Base-by-base conservation (phyloP, 768 basidiomycete genomes). In the Boletus patriciae region DNA sequence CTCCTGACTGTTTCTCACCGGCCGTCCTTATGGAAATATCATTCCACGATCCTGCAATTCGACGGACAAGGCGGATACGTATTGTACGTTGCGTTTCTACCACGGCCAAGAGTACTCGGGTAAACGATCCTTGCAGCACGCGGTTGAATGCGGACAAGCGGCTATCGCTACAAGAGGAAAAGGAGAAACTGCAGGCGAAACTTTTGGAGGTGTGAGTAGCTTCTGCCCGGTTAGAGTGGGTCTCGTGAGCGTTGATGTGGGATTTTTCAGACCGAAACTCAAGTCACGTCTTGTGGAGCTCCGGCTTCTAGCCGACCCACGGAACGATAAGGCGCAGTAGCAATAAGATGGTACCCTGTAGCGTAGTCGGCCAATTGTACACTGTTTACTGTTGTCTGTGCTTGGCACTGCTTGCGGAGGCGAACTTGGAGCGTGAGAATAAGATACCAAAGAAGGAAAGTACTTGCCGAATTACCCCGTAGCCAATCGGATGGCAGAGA, bases 1-100 rank as follows among this genome's bases (percentile, higher is more conserved):
- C 80, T 98, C 25, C 74, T 98, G 61, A 98, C 94, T 1, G 95
- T 98, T 33, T 96, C 94, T 37, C 95, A 98, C 76, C 86, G 95
- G 10, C 92, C 95, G 21, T 94, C 92, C 29, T 71, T 98, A 59
- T 98, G 94, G 93, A 88, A 88, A 69, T 92, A 94, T 67, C 94
- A 96, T 68, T 81, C 87, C 9, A 85, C 88, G 67, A 92, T 96
- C 54, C 73, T 96, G 60, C 91, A 95, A 67, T 94, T 92, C 67
- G 92, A 98, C 65, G 96, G 96, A 8, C 88, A 92, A 71, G 96
- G 96, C 34, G 92, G 92, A 58, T 98, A 98, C 74, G 84, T 94
- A 19, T 99, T 98, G 93, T 94, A 65, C 59, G 92, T 81, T 9
- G 16, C 46, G 48, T 50, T 47, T 25, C 47, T 33, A 19, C 15